Evolutionary conservation across 2,329 filamentous ascomycete genomes (phyloP), one percentile per base, ranked within the genome.

Genomic region (Peltaster fructicola): DNA sequence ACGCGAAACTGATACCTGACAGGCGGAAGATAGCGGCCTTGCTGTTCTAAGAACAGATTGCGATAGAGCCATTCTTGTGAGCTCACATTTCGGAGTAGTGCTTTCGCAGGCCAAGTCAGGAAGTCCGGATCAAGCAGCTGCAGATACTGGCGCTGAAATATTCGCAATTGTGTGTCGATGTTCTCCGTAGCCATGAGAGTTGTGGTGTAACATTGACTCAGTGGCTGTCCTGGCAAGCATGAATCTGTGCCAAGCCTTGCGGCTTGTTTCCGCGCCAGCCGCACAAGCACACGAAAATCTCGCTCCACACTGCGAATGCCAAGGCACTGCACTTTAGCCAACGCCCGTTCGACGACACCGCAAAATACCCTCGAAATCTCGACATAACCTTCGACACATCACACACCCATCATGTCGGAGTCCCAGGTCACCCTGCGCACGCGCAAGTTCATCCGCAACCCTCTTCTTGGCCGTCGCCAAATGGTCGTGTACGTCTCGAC

Each of bases 391-490:
- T 33, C 26, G 30, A 34, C n/a, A n/a, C 31, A 34, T 35, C 34
- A 38, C 36, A 43, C 41, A 59, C 53, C 53, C 61, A 90, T 63
- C 61, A 92, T 93, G 85, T 78, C 84, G 64, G 78, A 84, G 64
- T 54, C 54, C 40, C 58, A 61, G 50, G 57, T 63, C 41, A 63
- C 59, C 40, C 47, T 63, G 53, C 58, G 88, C 68, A 98, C 88
- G 64, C 85, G 88, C 79, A 95, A 95, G 72, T 98, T 98, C 79
- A 90, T 95, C 67, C 81, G 84, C 69, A 98, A 98, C 75, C 80
- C 88, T 61, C 81, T 98, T 56, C 76, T 98, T 57, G 81, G 77
- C 59, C 79, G 85, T 61, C 92, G 91, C 73, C 85, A 95, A 76
- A 92, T 95, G 81, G 85, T 93, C 65, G 79, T 93, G 85, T 93